Evolutionary conservation across 371 early-diverging fungal species (phyloP).

Genomic region (Rhizopus microsporus): DNA sequence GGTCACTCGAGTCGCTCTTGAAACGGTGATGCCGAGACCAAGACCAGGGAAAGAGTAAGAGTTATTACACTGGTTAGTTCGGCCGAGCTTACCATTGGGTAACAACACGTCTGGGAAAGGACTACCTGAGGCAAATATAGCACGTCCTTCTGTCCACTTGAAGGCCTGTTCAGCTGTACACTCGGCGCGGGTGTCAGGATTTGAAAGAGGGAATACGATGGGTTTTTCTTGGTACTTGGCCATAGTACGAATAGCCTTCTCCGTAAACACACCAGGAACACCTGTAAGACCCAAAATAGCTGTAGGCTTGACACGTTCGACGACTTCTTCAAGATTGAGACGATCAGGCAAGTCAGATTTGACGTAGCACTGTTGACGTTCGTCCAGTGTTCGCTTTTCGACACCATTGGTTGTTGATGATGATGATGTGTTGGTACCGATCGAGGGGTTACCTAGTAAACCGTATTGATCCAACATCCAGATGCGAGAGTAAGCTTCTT

Average conservation of each 20-base stretch:
- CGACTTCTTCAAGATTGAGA: constrained; percentile 54
- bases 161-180: constrained; percentile 68
- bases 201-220: constrained; percentile 64
- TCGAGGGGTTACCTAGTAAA: constrained; percentile 49
- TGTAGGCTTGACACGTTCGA: constrained; percentile 64
- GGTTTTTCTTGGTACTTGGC: constrained; percentile 61
- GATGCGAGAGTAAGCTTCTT: constrained; percentile 60
- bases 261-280: constrained; percentile 59
- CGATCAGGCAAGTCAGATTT: constrained; percentile 57
- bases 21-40: constrained; percentile 61
- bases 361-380: constrained; percentile 55
- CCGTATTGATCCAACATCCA: constrained; percentile 65
- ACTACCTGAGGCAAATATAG: constrained; percentile 66
- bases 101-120: constrained; percentile 55
- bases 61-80: constrained; percentile 68
- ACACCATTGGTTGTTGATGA: neutral
- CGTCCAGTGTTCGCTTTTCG: constrained; percentile 38
- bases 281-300: constrained; percentile 65
- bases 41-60: constrained; percentile 64
- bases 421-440: constrained; percentile 24
- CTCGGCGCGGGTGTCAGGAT: constrained; percentile 67
- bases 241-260: constrained; percentile 61
- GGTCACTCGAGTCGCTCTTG: constrained; percentile 57
- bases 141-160: constrained; percentile 61
- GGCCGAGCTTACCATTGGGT: constrained; percentile 49